Evolutionary conservation across 2,329 filamentous ascomycete genomes (phyloP).

Genomic region (Phyllosticta citriasiana): DNA sequence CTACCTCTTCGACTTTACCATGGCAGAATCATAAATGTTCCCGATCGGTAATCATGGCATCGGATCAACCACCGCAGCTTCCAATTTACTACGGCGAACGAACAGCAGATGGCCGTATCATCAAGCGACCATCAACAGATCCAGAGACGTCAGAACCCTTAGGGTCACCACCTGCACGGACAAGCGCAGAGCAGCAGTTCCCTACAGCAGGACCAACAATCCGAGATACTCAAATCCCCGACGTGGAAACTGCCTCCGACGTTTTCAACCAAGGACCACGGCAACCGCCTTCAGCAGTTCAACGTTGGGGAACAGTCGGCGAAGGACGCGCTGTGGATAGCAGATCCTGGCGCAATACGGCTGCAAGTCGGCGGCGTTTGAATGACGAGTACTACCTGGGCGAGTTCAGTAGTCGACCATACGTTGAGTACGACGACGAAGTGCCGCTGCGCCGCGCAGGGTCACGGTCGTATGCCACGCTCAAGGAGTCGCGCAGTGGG

Average conservation of each 20-base stretch:
- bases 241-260: constrained; percentile 6
- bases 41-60: neutral
- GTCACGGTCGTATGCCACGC: neutral
- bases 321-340: constrained; percentile 1
- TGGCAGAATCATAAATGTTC: neutral
- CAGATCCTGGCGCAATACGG: constrained; percentile 1
- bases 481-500: neutral
- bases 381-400: constrained; percentile 5
- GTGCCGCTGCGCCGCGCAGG: constrained; percentile 1
- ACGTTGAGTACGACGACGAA: constrained; percentile 6
- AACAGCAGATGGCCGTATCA: constrained; percentile 9
- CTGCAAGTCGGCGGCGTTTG: neutral
- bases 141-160: neutral
- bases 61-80: neutral
- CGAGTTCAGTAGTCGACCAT: neutral
- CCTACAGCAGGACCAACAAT: neutral
- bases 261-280: neutral
- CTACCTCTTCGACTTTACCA: neutral
- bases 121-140: constrained; percentile 11
- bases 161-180: constrained; percentile 1
- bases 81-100: constrained; percentile 10
- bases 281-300: neutral
- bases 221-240: neutral
- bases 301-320: constrained; percentile 1
- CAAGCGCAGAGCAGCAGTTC: constrained; percentile 3